A percentile compares a stretch with the other conserved stretches of the same genome.
Conservation (phyloP, 2,329 filamentous ascomycete species). For the Zarea fungicola region DNA sequence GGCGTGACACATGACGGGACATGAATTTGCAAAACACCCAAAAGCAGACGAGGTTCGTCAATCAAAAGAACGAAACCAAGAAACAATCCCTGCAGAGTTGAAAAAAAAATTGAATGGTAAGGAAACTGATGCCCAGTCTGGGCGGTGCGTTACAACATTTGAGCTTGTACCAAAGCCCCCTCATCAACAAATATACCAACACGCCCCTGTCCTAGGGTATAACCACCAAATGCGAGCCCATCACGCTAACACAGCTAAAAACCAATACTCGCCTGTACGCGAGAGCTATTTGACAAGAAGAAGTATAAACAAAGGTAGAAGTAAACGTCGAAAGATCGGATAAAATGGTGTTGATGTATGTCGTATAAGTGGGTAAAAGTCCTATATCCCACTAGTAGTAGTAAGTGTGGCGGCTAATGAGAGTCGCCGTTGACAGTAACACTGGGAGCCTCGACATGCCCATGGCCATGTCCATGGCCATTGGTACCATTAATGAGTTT, state of each 20-base stretch:
- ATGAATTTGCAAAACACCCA: neutral
- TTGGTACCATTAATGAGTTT: conserved; percentile 14
- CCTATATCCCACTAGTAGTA: neutral
- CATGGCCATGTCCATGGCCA: conserved; percentile 18
- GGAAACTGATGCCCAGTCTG: conserved; percentile 1
- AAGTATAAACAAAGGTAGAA: neutral
- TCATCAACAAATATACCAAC: conserved; percentile 9
- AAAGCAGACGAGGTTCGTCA: neutral
- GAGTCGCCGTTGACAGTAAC: conserved; percentile 26
- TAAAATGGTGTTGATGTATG: neutral
- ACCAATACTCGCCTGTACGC: neutral
- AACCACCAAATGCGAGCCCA: conserved; percentile 15
- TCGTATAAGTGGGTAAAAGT: neutral
- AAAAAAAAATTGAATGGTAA: neutral
- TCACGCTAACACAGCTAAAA: conserved; percentile 4
- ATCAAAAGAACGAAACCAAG: neutral
- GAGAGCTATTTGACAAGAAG: conserved; percentile 9
- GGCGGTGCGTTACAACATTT: conserved; percentile 4
- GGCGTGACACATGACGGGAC: neutral
- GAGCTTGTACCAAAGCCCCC: conserved; percentile 1
- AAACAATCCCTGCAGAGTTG: neutral
- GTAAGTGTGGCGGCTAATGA: neutral
- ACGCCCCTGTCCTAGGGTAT: neutral
- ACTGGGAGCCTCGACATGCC: conserved; percentile 18
- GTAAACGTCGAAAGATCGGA: neutral